Evolutionary conservation across 768 basidiomycete genomes (phyloP).

Genomic region (Boletales sp.): DNA sequence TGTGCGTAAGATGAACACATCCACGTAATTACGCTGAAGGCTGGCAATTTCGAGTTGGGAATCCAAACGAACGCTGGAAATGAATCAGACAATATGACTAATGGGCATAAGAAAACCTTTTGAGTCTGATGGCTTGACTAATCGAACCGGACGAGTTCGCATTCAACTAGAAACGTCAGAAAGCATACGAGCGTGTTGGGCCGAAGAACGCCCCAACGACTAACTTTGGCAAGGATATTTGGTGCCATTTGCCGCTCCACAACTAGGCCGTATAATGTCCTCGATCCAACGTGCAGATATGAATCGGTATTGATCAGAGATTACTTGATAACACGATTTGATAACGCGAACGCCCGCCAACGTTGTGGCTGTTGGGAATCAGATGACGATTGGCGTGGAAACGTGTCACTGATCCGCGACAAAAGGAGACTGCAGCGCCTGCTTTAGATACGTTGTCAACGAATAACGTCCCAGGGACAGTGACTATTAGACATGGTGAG

Average conservation of each 20-base stretch:
- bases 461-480: conserved; percentile 24
- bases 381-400: conserved; percentile 13
- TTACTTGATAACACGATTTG: conserved; percentile 35
- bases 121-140: conserved; percentile 30
- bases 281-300: conserved; percentile 53
- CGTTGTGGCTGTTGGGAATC: conserved; percentile 29
- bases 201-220: conserved; percentile 30
- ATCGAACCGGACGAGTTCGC: conserved; percentile 42
- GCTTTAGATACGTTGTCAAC: conserved; percentile 22
- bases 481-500: conserved; percentile 2
- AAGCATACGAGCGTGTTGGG: conserved; percentile 51
- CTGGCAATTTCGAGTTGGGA: conserved; percentile 27
- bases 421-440: conserved; percentile 35
- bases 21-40: conserved; percentile 34
- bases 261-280: conserved; percentile 45
- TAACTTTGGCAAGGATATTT: conserved; percentile 35
- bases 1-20: conserved; percentile 29
- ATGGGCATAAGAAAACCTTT: conserved; percentile 17
- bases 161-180: conserved; percentile 52
- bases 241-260: conserved; percentile 44
- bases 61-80: conserved; percentile 23
- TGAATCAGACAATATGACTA: neutral
- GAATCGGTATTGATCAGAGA: conserved; percentile 48
- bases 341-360: conserved; percentile 46
- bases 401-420: conserved; percentile 38